Base-by-base conservation (phyloP, 805 yeast genomes). In the Pichia insulana region DNA sequence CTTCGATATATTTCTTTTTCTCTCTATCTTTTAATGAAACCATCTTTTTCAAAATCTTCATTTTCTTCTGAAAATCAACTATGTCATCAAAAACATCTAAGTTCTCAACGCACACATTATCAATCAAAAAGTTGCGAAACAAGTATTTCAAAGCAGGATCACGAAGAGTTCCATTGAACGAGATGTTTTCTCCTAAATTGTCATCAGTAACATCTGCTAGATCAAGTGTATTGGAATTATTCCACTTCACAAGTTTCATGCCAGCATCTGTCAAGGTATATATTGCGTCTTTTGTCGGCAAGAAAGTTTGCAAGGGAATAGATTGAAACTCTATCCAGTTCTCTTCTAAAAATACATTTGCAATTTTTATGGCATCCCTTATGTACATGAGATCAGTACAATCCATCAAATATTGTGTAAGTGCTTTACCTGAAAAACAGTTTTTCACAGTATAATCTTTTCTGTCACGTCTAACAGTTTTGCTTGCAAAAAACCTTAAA, bases 401-500 rank as follows among this genome's bases (percentile, higher is more conserved):
- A 49, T 90, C 97, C 76, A 82, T 70, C 7, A 90, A 54, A 95
- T 96, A 90, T 54, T 88, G 96, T 61, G 79, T 72, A 0, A 82
- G 65, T 0, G 92, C 82, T 51, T 83, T 83, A 0, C 96, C 94
- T 2, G 83, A 71, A 47, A 85, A 70, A 41, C 78, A 71, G 50
- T 69, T 70, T n/a, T 68, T 62, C 2, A 70, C 54, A 4, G 49
- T 43, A 71, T 69, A 6, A 52, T 50, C 41, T 27, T 37, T 12
- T 42, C 52, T 22, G 45, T 50, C 8, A 20, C 31, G 22, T 20
- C 39, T 43, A 13, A 53, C 31, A 4, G 40, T 26, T 43, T 68
- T 69, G 36, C 71, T 55, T 34, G 66, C 56, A 49, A 74, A 75
- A 3, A 84, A 52, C 16, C 95, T 62, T 2, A 85, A 68, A 1